phyloP scores from a whole-genome alignment of 352 stramenopile species.

The Vaucheria bursata region DNA sequence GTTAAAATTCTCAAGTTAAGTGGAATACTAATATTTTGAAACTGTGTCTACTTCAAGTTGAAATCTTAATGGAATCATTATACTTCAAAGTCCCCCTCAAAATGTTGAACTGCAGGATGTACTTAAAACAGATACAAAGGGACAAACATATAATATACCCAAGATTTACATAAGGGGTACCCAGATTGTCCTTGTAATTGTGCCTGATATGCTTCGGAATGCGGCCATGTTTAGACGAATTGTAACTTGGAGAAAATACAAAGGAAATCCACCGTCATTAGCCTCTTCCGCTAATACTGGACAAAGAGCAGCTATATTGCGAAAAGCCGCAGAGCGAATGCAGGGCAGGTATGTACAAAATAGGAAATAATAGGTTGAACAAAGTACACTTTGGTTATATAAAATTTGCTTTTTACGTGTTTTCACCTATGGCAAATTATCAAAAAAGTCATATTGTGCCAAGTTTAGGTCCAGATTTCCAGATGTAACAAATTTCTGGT shows the following conservation, averaged over 20 bases:
- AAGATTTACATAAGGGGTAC: conserved; percentile 50
- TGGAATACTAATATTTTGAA: too few species aligned
- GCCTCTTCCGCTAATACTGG: conserved; percentile 29
- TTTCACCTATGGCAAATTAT: too few species aligned
- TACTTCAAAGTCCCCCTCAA: too few species aligned
- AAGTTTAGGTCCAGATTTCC: too few species aligned
- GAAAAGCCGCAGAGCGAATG: conserved; percentile 24
- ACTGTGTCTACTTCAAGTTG: too few species aligned
- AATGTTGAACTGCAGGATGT: conserved; percentile 21
- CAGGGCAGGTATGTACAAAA: neutral
- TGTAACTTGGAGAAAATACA: conserved; percentile 48
- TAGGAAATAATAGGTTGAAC: too few species aligned
- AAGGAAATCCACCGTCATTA: conserved; percentile 42
- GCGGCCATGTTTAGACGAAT: conserved; percentile 50
- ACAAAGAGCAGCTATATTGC: conserved; percentile 42
- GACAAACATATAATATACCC: conserved; percentile 41
- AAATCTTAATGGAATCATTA: too few species aligned
- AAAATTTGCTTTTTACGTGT: too few species aligned
- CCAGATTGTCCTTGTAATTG: conserved; percentile 49
- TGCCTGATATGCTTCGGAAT: conserved; percentile 48
- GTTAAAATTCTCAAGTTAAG: too few species aligned
- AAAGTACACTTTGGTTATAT: too few species aligned
- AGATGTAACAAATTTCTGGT: too few species aligned
- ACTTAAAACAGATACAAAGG: conserved; percentile 37
- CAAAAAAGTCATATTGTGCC: too few species aligned